Conservation (phyloP, 1,284 basidiomycete genomes). For the Heterobasidion occidentale region DNA sequence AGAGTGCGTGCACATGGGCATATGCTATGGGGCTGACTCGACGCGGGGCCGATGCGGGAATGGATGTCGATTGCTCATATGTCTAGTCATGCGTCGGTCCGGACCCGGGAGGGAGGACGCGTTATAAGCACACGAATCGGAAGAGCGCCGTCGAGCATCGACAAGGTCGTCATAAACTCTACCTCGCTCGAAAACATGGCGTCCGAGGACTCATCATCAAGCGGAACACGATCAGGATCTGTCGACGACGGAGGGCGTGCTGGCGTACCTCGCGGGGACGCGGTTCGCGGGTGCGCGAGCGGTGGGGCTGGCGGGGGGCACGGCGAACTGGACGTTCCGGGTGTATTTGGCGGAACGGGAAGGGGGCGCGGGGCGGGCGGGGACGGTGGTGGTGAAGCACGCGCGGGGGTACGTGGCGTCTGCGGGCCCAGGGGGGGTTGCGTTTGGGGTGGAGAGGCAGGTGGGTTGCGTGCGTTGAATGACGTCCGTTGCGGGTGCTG, state of each 20-base stretch:
- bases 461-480: background rate
- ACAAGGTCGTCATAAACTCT: too few relatives aligned
- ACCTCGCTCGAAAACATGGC: background rate
- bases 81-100: too few relatives aligned
- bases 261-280: background rate
- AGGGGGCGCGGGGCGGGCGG: too few relatives aligned
- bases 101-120: too few relatives aligned
- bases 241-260: background rate
- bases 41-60: background rate
- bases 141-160: too few relatives aligned
- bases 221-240: background rate
- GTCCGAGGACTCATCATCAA: too few relatives aligned
- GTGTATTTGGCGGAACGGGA: too few relatives aligned
- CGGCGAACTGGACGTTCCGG: background rate
- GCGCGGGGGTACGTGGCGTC: background rate
- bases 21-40: too few relatives aligned
- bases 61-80: background rate
- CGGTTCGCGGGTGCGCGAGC: background rate
- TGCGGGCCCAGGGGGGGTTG: too few relatives aligned
- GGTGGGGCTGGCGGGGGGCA: background rate
- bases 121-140: too few relatives aligned
- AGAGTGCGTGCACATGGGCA: background rate
- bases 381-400: background rate
- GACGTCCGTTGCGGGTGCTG: background rate
- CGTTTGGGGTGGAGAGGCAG: too few relatives aligned